Percentiles rank a stretch among this genome's conserved stretches.
Conservation (phyloP, 768 basidiomycete species). For the Neoboletus subvelutipes region DNA sequence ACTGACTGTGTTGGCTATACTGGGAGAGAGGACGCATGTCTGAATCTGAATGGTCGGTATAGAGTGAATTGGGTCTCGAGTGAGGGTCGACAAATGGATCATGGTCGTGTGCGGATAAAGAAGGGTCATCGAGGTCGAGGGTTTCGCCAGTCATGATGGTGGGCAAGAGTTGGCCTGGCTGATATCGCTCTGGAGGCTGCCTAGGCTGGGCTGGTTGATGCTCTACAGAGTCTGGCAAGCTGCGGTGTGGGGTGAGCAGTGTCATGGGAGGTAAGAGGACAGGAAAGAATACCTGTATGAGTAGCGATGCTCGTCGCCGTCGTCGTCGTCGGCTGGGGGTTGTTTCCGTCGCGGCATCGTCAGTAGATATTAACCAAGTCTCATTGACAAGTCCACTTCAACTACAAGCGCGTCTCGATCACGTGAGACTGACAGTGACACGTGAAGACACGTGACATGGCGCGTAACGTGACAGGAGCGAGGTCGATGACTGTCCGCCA, state of each 20-base stretch:
- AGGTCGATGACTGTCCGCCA: conserved; percentile 12
- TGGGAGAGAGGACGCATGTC: conserved; percentile 32
- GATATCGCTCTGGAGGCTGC: conserved; percentile 42
- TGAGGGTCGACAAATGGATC: conserved; percentile 31
- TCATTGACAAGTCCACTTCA: not conserved
- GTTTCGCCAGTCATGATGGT: conserved; percentile 69
- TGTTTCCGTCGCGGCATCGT: conserved; percentile 27
- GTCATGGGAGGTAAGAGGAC: not conserved
- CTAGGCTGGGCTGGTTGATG: conserved; percentile 1
- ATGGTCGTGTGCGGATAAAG: conserved; percentile 29
- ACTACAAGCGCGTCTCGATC: conserved; percentile 13
- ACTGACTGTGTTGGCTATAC: conserved; percentile 39
- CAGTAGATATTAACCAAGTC: not conserved
- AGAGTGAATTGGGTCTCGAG: conserved; percentile 28
- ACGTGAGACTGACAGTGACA: conserved; percentile 8
- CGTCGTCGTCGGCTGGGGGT: conserved; percentile 9
- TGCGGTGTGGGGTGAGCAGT: conserved; percentile 3
- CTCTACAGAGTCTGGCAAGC: conserved; percentile 10
- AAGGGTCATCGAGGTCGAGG: conserved; percentile 46
- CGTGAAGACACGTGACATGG: conserved; percentile 19
- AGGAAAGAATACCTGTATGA: conserved; percentile 5
- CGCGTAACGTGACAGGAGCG: conserved; percentile 15
- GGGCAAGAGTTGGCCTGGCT: conserved; percentile 59
- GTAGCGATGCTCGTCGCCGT: conserved; percentile 3
- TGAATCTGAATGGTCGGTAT: conserved; percentile 31